phyloP scores from a whole-genome alignment of 352 stramenopile genomes.

The Thraustochytrium sp. region DNA sequence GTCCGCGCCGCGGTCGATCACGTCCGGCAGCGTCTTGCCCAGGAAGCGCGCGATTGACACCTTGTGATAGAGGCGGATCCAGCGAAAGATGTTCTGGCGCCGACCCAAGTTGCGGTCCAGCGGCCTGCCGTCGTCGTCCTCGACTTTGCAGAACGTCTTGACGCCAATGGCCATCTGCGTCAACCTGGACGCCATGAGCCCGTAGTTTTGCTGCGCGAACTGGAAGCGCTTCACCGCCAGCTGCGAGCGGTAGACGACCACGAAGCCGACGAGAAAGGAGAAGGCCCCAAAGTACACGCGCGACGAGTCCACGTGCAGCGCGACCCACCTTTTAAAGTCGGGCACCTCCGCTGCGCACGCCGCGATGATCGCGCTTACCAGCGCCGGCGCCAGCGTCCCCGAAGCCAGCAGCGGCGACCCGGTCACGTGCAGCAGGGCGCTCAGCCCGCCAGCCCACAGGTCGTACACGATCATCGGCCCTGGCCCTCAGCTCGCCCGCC shows the following conservation, averaged over 20 bases:
- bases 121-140: not conserved
- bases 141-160: not conserved
- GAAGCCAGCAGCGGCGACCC: not conserved
- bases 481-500: not conserved
- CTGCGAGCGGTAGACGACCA: constrained; percentile 37
- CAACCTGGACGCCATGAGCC: not conserved
- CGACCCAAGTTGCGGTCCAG: not conserved
- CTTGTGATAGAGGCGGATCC: constrained; percentile 43
- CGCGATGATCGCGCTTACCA: not conserved
- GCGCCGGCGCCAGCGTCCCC: not conserved
- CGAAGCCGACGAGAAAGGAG: constrained; percentile 29
- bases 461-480: constrained; percentile 35
- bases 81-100: constrained; percentile 18
- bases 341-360: not conserved
- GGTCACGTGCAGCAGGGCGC: not conserved
- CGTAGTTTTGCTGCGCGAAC: constrained; percentile 2
- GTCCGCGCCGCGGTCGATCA: not conserved
- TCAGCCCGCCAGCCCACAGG: not conserved
- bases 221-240: constrained; percentile 3
- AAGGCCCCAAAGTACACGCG: constrained; percentile 39
- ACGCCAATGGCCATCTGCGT: constrained; percentile 4
- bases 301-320: not conserved
- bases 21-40: not conserved
- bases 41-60: not conserved
- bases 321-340: not conserved